A percentile compares a stretch with the other conserved stretches of the same genome.
Evolutionary conservation across 2,329 filamentous ascomycete species (phyloP).

Genomic region (Clathrospora elynae): DNA sequence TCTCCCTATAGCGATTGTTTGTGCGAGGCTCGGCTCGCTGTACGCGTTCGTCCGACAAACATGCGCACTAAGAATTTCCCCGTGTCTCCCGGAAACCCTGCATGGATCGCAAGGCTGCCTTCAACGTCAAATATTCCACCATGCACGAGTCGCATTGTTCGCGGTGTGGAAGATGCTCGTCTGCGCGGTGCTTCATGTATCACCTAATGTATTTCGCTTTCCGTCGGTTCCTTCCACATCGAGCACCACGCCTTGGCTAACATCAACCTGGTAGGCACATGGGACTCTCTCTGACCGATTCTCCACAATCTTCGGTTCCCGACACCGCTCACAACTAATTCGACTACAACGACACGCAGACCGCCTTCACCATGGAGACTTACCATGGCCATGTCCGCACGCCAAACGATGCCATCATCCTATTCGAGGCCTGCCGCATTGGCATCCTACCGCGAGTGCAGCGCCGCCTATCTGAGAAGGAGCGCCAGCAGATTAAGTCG

Average conservation of each 20-base stretch:
- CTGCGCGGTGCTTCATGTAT: too few species aligned
- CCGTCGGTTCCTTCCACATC: neutral
- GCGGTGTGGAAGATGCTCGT: neutral
- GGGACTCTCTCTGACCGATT: too few species aligned
- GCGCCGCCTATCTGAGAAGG: conserved; percentile 91
- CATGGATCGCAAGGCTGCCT: conserved; percentile 4
- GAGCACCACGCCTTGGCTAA: conserved; percentile 13
- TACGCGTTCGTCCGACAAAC: conserved; percentile 1
- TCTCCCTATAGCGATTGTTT: conserved; percentile 3
- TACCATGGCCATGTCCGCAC: conserved; percentile 94
- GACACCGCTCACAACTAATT: neutral
- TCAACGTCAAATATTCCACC: neutral
- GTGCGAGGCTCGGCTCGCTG: conserved; percentile 1
- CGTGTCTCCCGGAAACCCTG: conserved; percentile 10
- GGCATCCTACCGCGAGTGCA: conserved; percentile 91
- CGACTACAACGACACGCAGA: neutral
- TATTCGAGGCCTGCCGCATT: conserved; percentile 95
- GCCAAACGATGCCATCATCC: conserved; percentile 93
- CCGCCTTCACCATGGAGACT: conserved; percentile 74
- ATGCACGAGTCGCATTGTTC: neutral
- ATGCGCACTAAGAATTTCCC: conserved; percentile 4
- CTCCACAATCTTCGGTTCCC: neutral
- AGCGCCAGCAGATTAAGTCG: conserved; percentile 92
- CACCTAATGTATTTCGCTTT: neutral
- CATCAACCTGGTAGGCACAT: conserved; percentile 16